phyloP scores from a whole-genome alignment of 495 filamentous ascomycete genomes.

The Neurospora pannonica region DNA sequence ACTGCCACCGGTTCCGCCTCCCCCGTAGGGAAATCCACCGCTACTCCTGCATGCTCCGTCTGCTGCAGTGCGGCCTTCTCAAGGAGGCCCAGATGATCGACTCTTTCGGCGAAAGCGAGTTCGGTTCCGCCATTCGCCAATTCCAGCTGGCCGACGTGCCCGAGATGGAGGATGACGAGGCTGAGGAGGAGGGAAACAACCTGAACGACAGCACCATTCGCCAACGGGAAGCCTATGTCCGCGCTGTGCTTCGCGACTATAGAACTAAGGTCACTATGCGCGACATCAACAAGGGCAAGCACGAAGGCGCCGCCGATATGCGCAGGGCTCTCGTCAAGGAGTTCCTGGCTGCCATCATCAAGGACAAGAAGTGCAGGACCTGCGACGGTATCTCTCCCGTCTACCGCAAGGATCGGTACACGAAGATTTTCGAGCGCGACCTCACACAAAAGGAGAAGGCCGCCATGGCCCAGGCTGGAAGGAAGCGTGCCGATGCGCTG shows the following conservation, averaged over 20 bases:
- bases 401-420: constrained; percentile 76
- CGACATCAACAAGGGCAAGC: constrained; percentile 55
- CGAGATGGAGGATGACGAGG: constrained; percentile 12
- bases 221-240: constrained; percentile 61
- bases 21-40: constrained; percentile 61
- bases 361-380: constrained; percentile 56
- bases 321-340: constrained; percentile 67
- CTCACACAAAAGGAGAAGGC: constrained; percentile 59
- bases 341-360: constrained; percentile 60
- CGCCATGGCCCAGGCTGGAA: constrained; percentile 61
- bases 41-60: constrained; percentile 73
- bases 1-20: constrained; percentile 77
- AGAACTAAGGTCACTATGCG: constrained; percentile 39
- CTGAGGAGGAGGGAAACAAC: constrained; percentile 20
- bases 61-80: constrained; percentile 78
- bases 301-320: constrained; percentile 67
- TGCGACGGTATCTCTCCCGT: constrained; percentile 66
- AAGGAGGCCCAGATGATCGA: constrained; percentile 61
- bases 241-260: constrained; percentile 48
- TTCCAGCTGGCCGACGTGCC: constrained; percentile 18
- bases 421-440: constrained; percentile 87
- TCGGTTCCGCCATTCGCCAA: constrained; percentile 13
- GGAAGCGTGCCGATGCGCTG: constrained; percentile 56
- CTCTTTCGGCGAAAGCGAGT: constrained; percentile 42
- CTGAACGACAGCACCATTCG: constrained; percentile 43